Base-by-base conservation (phyloP, 805 yeast genomes). In the Suhomyces emberorum region DNA sequence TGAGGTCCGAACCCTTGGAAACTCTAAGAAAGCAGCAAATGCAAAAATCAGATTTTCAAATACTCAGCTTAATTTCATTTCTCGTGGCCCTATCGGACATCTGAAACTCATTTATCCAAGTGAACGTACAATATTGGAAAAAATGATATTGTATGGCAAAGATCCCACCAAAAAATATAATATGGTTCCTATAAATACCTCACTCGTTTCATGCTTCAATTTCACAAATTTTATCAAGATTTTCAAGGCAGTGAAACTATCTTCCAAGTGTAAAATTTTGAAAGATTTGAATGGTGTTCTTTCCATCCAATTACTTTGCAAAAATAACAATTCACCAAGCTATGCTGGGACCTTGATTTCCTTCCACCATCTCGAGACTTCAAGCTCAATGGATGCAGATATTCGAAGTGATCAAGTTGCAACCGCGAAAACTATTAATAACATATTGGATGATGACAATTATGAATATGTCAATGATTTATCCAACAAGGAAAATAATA, bases 61-160 rank as follows among this genome's bases (percentile, higher is more conserved):
- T 48, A 65, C 70, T 23, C 70, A 65, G 43, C 56, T 81, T 30
- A 65, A 72, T 17, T 70, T 88, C 35, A 73, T 83, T 4, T 81
- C 93, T 0, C 72, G 70, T 26, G 85, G 91, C 8, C 83, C 80
- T n/a, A 69, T 85, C 30, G 95, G 95, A 0, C 66, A 70, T 34
- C 79, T 86, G 26, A 80, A 82, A 49, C 63, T 86, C 15, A 69
- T 73, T 7, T 70, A 81, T 31, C 95, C 95, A 0, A 73, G 70
- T 41, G 83, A 76, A 32, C 70, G 72, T 46, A 64, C 77, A 2
- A 74, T 79, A 9, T 55, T 88, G 21, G 91, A 83, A 42, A 78
- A 79, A 28, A 54, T 86, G 20, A 67, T 54, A n/a, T 48, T 76
- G 1, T 65, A 46, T 43, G 52, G 47, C 17, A 55, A 57, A 2